These are phyloP conservation scores for Nicotiana noctiflora DNA, from an alignment of 257 asterid genomes.

Conservation along the genomic window DNA sequence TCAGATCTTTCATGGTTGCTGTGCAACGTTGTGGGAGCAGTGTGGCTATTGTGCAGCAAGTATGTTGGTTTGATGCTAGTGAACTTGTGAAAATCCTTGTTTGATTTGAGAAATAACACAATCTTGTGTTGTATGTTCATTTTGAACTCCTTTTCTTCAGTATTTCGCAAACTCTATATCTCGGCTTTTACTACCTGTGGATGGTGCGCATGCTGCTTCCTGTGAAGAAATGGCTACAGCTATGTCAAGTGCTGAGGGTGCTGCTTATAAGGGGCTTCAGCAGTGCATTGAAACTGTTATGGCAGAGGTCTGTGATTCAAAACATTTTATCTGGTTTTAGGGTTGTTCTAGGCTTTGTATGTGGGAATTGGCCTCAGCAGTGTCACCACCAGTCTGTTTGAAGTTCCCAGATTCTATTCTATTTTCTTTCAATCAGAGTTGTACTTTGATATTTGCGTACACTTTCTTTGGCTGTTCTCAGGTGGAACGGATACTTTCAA, in stretches of 20 bases:
- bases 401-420: not conserved
- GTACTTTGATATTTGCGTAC: not conserved
- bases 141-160: conserved; percentile 34
- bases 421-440: not conserved
- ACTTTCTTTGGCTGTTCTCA: conserved; percentile 23
- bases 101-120: not conserved
- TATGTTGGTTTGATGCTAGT: conserved; percentile 27
- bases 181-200: conserved; percentile 89
- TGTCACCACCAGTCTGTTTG: not conserved
- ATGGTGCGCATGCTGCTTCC: conserved; percentile 97
- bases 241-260: conserved; percentile 93
- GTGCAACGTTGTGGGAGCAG: conserved; percentile 99
- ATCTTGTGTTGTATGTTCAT: not conserved
- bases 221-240: conserved; percentile 98
- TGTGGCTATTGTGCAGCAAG: conserved; percentile 99
- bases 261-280: conserved; percentile 97
- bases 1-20: conserved; percentile 96
- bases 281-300: conserved; percentile 97
- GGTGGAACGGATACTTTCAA: conserved; percentile 91
- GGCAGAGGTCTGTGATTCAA: conserved; percentile 72
- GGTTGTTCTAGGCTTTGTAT: not conserved
- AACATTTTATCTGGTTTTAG: not conserved
- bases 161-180: conserved; percentile 90
- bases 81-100: not conserved
- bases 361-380: not conserved